phyloP scores from a whole-genome alignment of 2,329 filamentous ascomycete species.

The Ophiosphaerella korrae region DNA sequence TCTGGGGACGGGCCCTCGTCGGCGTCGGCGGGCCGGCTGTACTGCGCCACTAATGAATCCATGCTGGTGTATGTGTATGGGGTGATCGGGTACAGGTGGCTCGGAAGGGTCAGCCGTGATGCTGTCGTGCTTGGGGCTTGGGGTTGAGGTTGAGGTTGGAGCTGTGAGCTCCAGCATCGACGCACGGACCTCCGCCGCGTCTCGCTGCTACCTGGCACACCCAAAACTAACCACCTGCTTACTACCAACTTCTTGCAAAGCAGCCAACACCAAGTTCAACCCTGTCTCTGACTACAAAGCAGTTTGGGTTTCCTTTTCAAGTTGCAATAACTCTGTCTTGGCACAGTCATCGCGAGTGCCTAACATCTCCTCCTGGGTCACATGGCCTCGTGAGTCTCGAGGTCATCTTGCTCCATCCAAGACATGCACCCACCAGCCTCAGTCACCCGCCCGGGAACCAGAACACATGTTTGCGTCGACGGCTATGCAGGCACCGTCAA shows the following conservation, averaged over 20 bases:
- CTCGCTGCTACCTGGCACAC: constrained; percentile 26
- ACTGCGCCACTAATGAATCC: constrained; percentile 92
- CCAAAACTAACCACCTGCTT: too few relatives aligned
- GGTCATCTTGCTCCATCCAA: constrained; percentile 30
- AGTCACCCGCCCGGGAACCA: constrained; percentile 30
- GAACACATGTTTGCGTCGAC: constrained; percentile 36
- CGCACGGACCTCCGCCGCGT: constrained; percentile 24
- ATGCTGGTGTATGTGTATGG: constrained; percentile 56
- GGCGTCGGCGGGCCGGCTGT: constrained; percentile 78
- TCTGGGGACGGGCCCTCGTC: constrained; percentile 75
- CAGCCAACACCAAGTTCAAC: background rate
- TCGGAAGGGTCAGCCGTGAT: constrained; percentile 3
- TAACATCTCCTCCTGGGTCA: constrained; percentile 17
- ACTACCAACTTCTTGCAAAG: background rate
- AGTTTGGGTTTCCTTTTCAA: too few relatives aligned
- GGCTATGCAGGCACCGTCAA: constrained; percentile 32
- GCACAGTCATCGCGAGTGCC: background rate
- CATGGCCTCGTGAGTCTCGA: constrained; percentile 25
- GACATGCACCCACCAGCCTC: constrained; percentile 37
- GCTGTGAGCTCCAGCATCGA: constrained; percentile 23
- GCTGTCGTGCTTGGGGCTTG: constrained; percentile 16
- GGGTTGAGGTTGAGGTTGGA: constrained; percentile 20
- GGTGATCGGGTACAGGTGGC: constrained; percentile 2
- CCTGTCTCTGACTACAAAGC: too few relatives aligned
- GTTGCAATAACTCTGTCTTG: background rate